phyloP scores from a whole-genome alignment of 2,329 filamentous ascomycete genomes.

The Fusarium avenaceum region DNA sequence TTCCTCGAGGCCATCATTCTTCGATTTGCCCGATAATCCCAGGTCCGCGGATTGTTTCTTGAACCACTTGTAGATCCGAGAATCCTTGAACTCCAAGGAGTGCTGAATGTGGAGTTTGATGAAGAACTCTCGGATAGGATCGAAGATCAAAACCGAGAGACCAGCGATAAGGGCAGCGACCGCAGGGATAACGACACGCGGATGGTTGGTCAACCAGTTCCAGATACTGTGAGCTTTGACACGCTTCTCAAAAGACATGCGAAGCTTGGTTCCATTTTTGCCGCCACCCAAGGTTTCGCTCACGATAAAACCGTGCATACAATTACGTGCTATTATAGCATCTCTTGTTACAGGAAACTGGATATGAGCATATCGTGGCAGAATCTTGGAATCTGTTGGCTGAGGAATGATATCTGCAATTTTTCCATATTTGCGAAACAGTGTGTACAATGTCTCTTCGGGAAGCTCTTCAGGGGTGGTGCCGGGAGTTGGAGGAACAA shows the following conservation, averaged over 20 bases:
- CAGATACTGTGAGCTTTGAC: slow-evolving; percentile 83
- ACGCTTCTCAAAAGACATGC: slow-evolving; percentile 85
- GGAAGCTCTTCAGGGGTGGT: slow-evolving; percentile 80
- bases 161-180: slow-evolving; percentile 85
- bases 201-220: slow-evolving; percentile 89
- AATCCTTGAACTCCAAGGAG: slow-evolving; percentile 80
- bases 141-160: slow-evolving; percentile 89
- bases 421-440: slow-evolving; percentile 93
- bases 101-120: slow-evolving; percentile 89
- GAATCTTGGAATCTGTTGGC: slow-evolving; percentile 85
- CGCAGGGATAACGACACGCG: slow-evolving; percentile 86
- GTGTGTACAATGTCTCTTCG: slow-evolving; percentile 86
- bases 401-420: slow-evolving; percentile 87
- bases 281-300: slow-evolving; percentile 78
- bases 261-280: slow-evolving; percentile 79
- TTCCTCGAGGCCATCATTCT: slow-evolving; percentile 78
- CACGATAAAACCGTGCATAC: slow-evolving; percentile 86
- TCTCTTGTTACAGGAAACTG: slow-evolving; percentile 81
- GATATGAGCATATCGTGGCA: slow-evolving; percentile 83
- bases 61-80: slow-evolving; percentile 83
- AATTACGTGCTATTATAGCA: slow-evolving; percentile 91
- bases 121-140: slow-evolving; percentile 94
- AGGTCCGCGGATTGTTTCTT: slow-evolving; percentile 73
- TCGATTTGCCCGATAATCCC: slow-evolving; percentile 69
- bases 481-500: slow-evolving; percentile 80